A percentile compares a stretch with the other conserved stretches of the same genome.
Evolutionary conservation across 768 basidiomycete species (phyloP).

Genomic region (Gloeopeniophorella convolvens): DNA sequence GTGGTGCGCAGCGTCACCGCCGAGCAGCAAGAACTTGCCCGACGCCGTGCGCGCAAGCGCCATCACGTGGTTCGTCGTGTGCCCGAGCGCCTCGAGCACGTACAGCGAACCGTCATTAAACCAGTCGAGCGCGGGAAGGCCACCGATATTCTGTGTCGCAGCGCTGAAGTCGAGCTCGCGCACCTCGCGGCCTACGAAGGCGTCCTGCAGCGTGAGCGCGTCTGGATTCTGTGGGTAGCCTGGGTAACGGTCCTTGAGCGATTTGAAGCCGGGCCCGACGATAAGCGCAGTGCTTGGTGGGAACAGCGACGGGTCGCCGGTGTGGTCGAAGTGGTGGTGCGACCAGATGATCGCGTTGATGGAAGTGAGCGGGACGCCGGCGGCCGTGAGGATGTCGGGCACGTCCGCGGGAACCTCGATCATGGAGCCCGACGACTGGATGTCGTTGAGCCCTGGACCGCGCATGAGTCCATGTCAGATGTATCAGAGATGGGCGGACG

Average conservation of each 20-base stretch:
- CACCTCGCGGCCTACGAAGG: not conserved
- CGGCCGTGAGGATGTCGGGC: no score
- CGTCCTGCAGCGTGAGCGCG: not conserved
- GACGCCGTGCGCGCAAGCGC: not conserved
- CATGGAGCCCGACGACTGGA: no score
- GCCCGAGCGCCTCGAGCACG: not conserved
- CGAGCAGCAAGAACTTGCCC: not conserved
- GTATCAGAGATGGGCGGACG: no score
- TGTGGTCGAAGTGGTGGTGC: not conserved
- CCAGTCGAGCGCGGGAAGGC: not conserved
- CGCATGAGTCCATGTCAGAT: no score
- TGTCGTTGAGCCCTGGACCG: no score
- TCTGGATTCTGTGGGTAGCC: not conserved
- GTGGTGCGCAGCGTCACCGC: no score
- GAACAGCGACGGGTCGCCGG: not conserved
- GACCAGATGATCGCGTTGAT: constrained; percentile 5
- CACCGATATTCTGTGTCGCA: not conserved
- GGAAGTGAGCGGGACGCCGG: no score
- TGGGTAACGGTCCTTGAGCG: no score
- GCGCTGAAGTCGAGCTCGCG: not conserved
- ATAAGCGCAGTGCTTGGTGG: not conserved
- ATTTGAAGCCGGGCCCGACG: not conserved
- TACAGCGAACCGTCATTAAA: not conserved
- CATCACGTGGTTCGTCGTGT: not conserved
- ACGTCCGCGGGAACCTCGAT: no score